phyloP scores from a whole-genome alignment of 129 eudicot species.

The Flaveria brownii region DNA sequence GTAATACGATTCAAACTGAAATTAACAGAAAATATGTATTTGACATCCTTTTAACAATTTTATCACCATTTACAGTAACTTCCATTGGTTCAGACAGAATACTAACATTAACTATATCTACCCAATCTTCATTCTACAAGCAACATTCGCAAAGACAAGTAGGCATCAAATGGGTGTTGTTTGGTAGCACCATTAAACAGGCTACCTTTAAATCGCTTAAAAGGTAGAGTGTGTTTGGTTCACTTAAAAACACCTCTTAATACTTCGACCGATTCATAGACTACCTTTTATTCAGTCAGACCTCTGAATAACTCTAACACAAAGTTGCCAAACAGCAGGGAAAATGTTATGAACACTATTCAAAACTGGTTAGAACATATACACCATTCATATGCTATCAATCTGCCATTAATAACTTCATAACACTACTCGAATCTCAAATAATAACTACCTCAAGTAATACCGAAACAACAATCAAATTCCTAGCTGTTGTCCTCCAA shows the following conservation, averaged over 20 bases:
- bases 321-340: too few species aligned
- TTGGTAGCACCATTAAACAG: too few species aligned
- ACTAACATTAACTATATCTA: background rate
- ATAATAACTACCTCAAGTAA: slow-evolving; percentile 58
- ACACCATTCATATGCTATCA: background rate
- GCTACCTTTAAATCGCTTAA: too few species aligned
- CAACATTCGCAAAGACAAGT: background rate
- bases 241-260: too few species aligned
- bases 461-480: slow-evolving; percentile 61
- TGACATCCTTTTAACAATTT: background rate
- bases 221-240: too few species aligned
- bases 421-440: background rate
- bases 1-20: background rate
- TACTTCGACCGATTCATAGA: too few species aligned
- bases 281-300: too few species aligned
- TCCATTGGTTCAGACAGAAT: background rate
- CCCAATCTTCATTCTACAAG: background rate
- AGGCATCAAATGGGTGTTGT: background rate
- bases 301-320: too few species aligned
- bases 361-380: background rate
- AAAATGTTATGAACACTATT: background rate
- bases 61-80: background rate
- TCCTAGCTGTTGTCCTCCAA: slow-evolving; percentile 57
- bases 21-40: background rate
- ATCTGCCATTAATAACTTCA: background rate